Percentiles rank a stretch among this genome's conserved stretches.
Conservation (phyloP, 352 stramenopile species). For the Blastocystis sp. region DNA sequence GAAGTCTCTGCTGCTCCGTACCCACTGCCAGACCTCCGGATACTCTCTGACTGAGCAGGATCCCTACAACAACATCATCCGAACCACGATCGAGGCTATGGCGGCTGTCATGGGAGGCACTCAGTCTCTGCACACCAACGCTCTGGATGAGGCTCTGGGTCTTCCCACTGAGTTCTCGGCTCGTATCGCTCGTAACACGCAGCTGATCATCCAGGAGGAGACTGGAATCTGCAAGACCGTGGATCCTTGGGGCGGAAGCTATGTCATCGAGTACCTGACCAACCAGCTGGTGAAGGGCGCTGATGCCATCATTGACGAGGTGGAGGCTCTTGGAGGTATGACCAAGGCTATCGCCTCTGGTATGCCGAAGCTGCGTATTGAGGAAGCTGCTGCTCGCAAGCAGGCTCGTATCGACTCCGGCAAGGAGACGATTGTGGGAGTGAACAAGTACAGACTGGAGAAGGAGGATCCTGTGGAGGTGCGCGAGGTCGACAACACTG, state of each 20-base stretch:
- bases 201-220: slow-evolving; percentile 92
- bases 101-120: slow-evolving; percentile 84
- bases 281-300: slow-evolving; percentile 79
- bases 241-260: slow-evolving; percentile 90
- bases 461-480: slow-evolving; percentile 82
- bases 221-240: slow-evolving; percentile 84
- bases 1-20: slow-evolving; percentile 85
- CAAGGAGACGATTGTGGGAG: slow-evolving; percentile 86
- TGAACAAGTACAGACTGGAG: slow-evolving; percentile 90
- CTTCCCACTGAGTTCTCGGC: slow-evolving; percentile 90
- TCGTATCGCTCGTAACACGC: slow-evolving; percentile 91
- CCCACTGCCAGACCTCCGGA: slow-evolving; percentile 90
- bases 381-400: slow-evolving; percentile 90
- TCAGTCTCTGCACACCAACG: slow-evolving; percentile 93
- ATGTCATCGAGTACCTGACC: slow-evolving; percentile 92
- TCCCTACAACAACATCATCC: slow-evolving; percentile 94
- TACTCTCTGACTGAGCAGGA: slow-evolving; percentile 92
- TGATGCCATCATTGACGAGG: slow-evolving; percentile 74
- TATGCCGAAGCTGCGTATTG: slow-evolving; percentile 89
- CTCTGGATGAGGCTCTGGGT: slow-evolving; percentile 89
- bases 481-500: slow-evolving; percentile 83
- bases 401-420: slow-evolving; percentile 86
- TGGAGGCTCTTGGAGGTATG: slow-evolving; percentile 89
- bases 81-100: slow-evolving; percentile 90
- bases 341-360: slow-evolving; percentile 89